Percentiles rank a stretch among this genome's conserved stretches.
phyloP scores from a whole-genome alignment of 805 yeast species.

The Hanseniaspora pseudoguilliermondii region DNA sequence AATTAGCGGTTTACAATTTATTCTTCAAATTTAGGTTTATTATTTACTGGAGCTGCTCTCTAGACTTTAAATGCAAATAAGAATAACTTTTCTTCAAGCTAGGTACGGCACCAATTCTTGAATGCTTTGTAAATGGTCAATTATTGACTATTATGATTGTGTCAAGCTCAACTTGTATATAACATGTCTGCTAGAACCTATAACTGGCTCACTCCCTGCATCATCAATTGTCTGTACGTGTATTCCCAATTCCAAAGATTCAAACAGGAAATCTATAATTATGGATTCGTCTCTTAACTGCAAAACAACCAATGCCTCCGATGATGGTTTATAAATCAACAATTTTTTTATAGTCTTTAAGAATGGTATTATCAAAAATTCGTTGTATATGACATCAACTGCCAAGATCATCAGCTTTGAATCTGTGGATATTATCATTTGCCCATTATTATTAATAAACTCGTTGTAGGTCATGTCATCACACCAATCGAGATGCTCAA shows the following conservation, averaged over 20 bases:
- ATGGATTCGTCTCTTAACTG: conserved; percentile 26
- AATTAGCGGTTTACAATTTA: no score
- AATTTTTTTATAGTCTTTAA: conserved; percentile 17
- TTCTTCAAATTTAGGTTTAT: no score
- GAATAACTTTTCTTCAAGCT: no score
- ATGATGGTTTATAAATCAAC: not conserved
- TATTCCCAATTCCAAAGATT: conserved; percentile 18
- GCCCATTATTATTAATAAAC: not conserved
- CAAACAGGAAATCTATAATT: conserved; percentile 21
- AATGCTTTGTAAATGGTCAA: no score
- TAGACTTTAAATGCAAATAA: no score
- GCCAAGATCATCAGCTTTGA: conserved; percentile 21
- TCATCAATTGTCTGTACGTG: conserved; percentile 17
- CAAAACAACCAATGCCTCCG: conserved; percentile 22
- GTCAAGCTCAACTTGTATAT: not conserved
- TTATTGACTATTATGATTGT: no score
- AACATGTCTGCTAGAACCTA: conserved; percentile 1
- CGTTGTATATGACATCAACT: conserved; percentile 29
- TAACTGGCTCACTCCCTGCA: not conserved
- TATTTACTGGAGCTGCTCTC: no score
- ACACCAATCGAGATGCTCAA: conserved; percentile 24
- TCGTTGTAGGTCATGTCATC: not conserved
- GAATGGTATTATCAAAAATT: conserved; percentile 25
- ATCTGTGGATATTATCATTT: not conserved
- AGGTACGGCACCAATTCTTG: no score